A percentile compares a stretch with the other conserved stretches of the same genome.
Evolutionary conservation across 2,329 filamentous ascomycete genomes (phyloP).

Genomic region (Acephala macrosclerotiorum): DNA sequence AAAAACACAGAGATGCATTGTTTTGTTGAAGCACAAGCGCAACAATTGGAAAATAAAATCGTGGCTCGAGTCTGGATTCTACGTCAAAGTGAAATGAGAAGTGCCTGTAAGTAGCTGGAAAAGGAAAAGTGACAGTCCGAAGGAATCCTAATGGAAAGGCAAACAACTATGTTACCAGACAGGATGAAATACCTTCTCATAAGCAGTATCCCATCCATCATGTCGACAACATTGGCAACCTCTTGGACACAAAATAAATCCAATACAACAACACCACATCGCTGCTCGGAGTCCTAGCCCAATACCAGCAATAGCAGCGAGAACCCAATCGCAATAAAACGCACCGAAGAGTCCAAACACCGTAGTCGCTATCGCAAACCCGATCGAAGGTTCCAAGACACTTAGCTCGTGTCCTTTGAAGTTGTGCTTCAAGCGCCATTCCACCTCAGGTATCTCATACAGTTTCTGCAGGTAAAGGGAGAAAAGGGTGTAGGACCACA

Average conservation of each 20-base stretch:
- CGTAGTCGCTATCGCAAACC: background rate
- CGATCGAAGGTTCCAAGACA: background rate
- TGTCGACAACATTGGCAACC: conserved; percentile 24
- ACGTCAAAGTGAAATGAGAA: too few species aligned
- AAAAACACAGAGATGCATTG: too few species aligned
- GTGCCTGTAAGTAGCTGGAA: too few species aligned
- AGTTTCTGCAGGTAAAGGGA: background rate
- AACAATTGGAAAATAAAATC: too few species aligned
- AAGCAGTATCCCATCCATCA: too few species aligned
- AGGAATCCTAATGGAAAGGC: too few species aligned
- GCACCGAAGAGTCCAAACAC: conserved; percentile 10
- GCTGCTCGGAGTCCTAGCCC: conserved; percentile 19
- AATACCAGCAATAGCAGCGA: conserved; percentile 26
- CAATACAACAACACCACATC: conserved; percentile 26
- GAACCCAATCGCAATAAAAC: conserved; percentile 29
- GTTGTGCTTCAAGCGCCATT: background rate
- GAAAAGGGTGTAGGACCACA: background rate
- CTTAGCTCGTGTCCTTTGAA: background rate
- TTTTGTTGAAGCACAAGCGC: too few species aligned
- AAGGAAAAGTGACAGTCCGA: too few species aligned
- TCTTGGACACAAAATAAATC: conserved; percentile 28
- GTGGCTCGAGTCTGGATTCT: too few species aligned
- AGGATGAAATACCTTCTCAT: too few species aligned
- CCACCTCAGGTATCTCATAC: too few species aligned
- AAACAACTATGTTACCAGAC: too few species aligned